Conservation (phyloP, 495 filamentous ascomycete species). For the Neurospora intermedia region DNA sequence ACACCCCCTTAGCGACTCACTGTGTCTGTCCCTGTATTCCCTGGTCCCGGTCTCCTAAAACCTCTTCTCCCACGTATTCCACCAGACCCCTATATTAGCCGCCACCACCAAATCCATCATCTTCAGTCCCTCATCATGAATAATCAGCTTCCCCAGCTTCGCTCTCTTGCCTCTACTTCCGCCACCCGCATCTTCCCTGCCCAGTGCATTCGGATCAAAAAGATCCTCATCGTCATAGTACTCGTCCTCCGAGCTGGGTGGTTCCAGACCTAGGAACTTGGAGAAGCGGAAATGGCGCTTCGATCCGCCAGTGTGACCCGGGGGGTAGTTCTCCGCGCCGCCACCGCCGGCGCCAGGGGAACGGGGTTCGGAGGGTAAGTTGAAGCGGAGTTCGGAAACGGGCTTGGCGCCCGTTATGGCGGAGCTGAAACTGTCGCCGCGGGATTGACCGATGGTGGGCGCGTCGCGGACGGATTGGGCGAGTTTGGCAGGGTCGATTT, state of each 20-base stretch:
- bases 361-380: conserved; percentile 44
- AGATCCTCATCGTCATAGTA: conserved; percentile 11
- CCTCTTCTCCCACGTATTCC: conserved; percentile 69
- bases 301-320: conserved; percentile 21
- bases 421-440: conserved; percentile 16
- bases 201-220: conserved; percentile 57
- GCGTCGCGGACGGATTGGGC: conserved; percentile 26
- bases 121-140: conserved; percentile 84
- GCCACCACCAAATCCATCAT: conserved; percentile 92
- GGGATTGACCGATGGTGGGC: conserved; percentile 18
- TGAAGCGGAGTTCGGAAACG: conserved; percentile 82
- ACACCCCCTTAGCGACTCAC: neutral
- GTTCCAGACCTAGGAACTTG: conserved; percentile 17
- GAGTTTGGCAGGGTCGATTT: conserved; percentile 25
- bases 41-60: conserved; percentile 7
- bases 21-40: too few species aligned
- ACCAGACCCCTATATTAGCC: conserved; percentile 86
- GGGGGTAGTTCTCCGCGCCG: neutral
- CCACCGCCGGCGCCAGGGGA: neutral
- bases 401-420: conserved; percentile 31
- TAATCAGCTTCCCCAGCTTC: conserved; percentile 86
- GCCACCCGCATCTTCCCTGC: conserved; percentile 67
- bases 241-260: conserved; percentile 12
- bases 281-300: conserved; percentile 23
- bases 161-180: conserved; percentile 75